These are phyloP conservation scores for Royoungia palumana DNA, from an alignment of 768 basidiomycete genomes.

Conservation along the genomic window DNA sequence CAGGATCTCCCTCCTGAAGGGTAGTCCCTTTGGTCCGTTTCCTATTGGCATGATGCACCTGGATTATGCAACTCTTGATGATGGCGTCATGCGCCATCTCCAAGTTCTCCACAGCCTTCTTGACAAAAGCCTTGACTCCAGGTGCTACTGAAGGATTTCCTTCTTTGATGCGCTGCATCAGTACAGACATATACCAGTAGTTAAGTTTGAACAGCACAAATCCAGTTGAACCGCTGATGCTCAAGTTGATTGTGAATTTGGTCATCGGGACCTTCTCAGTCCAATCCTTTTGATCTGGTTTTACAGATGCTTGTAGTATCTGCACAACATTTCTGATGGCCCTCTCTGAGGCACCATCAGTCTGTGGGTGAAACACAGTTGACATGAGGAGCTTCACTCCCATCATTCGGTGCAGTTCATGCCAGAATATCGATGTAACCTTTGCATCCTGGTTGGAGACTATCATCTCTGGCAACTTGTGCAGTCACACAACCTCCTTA, in stretches of 20 bases:
- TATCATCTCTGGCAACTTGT: slow-evolving; percentile 31
- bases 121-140: slow-evolving; percentile 26
- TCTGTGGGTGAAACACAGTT: slow-evolving; percentile 6
- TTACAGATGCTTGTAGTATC: neutral
- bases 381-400: slow-evolving; percentile 13
- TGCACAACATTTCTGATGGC: slow-evolving; percentile 23
- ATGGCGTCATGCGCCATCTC: slow-evolving; percentile 36
- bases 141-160: neutral
- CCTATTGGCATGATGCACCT: slow-evolving; percentile 32
- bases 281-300: slow-evolving; percentile 21
- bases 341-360: neutral
- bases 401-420: slow-evolving; percentile 8
- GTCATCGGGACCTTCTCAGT: slow-evolving; percentile 6
- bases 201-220: neutral
- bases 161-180: neutral
- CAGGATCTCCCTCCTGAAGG: slow-evolving; percentile 24
- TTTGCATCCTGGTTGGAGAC: slow-evolving; percentile 26
- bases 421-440: slow-evolving; percentile 30
- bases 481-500: slow-evolving; percentile 22
- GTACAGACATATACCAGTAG: neutral
- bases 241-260: slow-evolving; percentile 2
- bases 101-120: slow-evolving; percentile 23
- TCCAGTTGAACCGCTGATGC: neutral
- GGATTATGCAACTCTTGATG: slow-evolving; percentile 29
- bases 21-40: slow-evolving; percentile 10